Base-by-base conservation (phyloP, 192 early-diverging fungal genomes). In the Gaertneriomyces sp. region DNA sequence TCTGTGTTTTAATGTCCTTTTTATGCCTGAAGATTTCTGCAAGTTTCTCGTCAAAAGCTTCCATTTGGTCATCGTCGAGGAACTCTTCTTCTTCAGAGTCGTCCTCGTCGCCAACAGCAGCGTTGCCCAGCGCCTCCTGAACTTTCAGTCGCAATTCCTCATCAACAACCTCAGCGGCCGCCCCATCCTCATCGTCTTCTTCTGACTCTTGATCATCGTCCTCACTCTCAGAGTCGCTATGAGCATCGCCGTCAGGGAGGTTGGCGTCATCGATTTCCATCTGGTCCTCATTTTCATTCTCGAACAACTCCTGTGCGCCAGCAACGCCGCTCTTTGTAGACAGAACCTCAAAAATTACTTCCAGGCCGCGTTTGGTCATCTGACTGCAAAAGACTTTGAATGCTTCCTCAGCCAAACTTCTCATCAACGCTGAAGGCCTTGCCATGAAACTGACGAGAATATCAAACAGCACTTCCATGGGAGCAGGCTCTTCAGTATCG, bases 391-490 rank as follows among this genome's bases (percentile, higher is more conserved):
- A 95, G 17, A 87, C 82, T 33, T 84, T 87, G 82, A 98, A 98
- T 45, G 89, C 89, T 59, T 89, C 85, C 53, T 90, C 86, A 20
- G 92, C 83, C 58, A 97, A 71, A 17, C 78, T 81, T 41, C 91
- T 80, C 55, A 94, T 73, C 9, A 90, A 63, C 43, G 81, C 79
- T 39, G 91, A 93, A 7, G 91, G 87, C 67, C 90, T 91, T 47
- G 90, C 85, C 75, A 98, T 71, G 74, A 97, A 88, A 63, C 88
- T 85, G 59, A 98, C 75, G 53, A 98, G 73, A 39, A 96, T 90
- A 76, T 98, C 96, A 6, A 93, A 79, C 61, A 98, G 82, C 50
- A 98, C 94, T 63, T 97, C 94, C n/a, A 92, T 82, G 2, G 94
- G 93, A 61, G 87, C 76, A 33, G 79, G 86, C 58, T 89, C 84